These are phyloP conservation scores for Vigna radiata DNA, from an alignment of 306 rosid genomes.

Conservation along the genomic window DNA sequence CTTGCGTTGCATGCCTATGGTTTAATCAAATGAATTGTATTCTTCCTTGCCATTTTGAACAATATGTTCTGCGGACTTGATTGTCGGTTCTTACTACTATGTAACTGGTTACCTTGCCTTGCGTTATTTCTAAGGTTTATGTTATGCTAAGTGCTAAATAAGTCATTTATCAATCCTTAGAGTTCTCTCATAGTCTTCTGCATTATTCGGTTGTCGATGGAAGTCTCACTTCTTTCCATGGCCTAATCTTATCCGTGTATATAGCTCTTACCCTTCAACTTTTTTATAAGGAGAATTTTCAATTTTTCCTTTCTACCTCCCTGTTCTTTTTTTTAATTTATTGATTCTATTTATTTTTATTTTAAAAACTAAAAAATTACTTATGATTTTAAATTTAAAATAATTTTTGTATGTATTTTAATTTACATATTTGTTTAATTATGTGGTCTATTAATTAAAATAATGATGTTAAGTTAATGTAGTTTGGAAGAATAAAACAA, in stretches of 20 bases:
- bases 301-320: not conserved
- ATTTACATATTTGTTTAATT: no score
- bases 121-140: conserved; percentile 10
- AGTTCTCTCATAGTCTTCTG: not conserved
- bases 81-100: conserved; percentile 40
- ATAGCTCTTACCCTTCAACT: not conserved
- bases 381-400: no score
- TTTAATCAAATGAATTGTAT: conserved; percentile 2
- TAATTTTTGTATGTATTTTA: no score
- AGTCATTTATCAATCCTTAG: not conserved
- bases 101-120: conserved; percentile 15
- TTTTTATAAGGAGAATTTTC: not conserved
- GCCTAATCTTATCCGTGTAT: not conserved
- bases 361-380: no score
- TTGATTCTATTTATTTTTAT: no score
- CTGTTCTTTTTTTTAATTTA: no score
- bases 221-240: conserved; percentile 20
- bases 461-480: no score
- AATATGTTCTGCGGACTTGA: conserved; percentile 2
- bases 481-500: no score
- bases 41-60: conserved; percentile 12
- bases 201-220: conserved; percentile 21
- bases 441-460: no score
- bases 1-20: conserved; percentile 36
- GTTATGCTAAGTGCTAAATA: conserved; percentile 19